A percentile compares a stretch with the other conserved stretches of the same genome.
Conservation (phyloP, 78 protist species). For the Anaeramoeba ignava region DNA sequence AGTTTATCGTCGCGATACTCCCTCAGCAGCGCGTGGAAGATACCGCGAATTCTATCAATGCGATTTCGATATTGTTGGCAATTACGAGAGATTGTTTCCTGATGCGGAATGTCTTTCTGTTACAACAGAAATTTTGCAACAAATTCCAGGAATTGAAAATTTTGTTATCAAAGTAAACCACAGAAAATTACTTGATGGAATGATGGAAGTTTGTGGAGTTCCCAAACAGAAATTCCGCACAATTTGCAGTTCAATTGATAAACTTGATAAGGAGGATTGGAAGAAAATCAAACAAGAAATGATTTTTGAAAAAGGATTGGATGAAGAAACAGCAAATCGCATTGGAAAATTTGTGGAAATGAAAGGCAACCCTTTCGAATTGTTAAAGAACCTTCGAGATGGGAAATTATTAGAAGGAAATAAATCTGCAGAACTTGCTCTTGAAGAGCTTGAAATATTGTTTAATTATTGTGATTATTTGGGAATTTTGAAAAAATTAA, state of each 20-base stretch:
- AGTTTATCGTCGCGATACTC: constrained; percentile 87
- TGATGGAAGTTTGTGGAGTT: constrained; percentile 73
- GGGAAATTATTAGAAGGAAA: not conserved
- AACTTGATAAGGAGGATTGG: constrained; percentile 82
- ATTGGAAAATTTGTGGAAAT: constrained; percentile 10
- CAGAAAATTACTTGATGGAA: constrained; percentile 65
- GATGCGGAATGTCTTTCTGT: constrained; percentile 72
- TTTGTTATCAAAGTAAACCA: constrained; percentile 33
- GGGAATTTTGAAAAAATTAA: not conserved
- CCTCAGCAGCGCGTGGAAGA: constrained; percentile 61
- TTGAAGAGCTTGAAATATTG: constrained; percentile 12
- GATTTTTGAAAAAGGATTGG: constrained; percentile 60
- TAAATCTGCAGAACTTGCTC: not conserved
- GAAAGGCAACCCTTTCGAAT: constrained; percentile 1
- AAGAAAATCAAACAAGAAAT: constrained; percentile 65
- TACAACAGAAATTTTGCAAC: constrained; percentile 40
- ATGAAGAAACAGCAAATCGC: constrained; percentile 44
- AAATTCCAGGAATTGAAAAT: constrained; percentile 12
- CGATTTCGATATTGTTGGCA: constrained; percentile 86
- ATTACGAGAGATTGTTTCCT: constrained; percentile 71
- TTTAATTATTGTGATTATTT: not conserved
- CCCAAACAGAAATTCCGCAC: constrained; percentile 60
- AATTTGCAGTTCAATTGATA: constrained; percentile 82
- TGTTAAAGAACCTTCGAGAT: not conserved
- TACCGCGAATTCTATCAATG: constrained; percentile 89